Conservation (phyloP, 1,284 basidiomycete species). For the Irpex sp. region DNA sequence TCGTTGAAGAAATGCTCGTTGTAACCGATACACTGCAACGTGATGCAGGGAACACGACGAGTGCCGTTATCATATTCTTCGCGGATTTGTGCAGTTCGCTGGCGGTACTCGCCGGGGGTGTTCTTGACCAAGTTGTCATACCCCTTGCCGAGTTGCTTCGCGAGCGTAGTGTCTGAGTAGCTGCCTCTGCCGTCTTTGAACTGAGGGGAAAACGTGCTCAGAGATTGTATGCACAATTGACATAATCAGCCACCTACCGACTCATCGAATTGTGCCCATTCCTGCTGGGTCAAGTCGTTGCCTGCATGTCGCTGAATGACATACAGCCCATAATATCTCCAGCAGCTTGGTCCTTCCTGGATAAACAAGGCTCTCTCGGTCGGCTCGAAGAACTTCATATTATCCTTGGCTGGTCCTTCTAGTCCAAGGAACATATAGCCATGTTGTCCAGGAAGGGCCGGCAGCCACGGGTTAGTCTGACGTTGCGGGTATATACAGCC, state of each 20-base stretch:
- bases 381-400: constrained; percentile 8
- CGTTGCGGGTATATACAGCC: constrained; percentile 12
- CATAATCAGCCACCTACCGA: constrained; percentile 5
- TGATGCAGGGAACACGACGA: constrained; percentile 42
- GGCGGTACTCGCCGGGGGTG: constrained; percentile 31
- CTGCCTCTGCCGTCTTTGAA: constrained; percentile 5
- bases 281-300: constrained; percentile 8
- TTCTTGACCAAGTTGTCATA: constrained; percentile 24
- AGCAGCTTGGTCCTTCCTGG: neutral
- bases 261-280: constrained; percentile 10
- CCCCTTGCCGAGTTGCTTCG: constrained; percentile 1
- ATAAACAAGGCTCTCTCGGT: constrained; percentile 8
- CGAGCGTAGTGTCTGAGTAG: constrained; percentile 5
- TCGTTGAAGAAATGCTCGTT: constrained; percentile 20
- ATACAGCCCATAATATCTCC: constrained; percentile 13
- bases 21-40: constrained; percentile 40
- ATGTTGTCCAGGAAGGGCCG: constrained; percentile 10
- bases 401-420: constrained; percentile 10
- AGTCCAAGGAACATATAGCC: constrained; percentile 16
- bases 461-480: constrained; percentile 14
- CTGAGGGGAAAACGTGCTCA: neutral
- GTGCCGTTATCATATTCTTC: constrained; percentile 38
- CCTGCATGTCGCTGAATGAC: constrained; percentile 7
- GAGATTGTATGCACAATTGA: neutral
- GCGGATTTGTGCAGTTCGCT: constrained; percentile 28